Evolutionary conservation across 2,329 filamentous ascomycete species (phyloP).

Genomic region (Aspergillus ustus): DNA sequence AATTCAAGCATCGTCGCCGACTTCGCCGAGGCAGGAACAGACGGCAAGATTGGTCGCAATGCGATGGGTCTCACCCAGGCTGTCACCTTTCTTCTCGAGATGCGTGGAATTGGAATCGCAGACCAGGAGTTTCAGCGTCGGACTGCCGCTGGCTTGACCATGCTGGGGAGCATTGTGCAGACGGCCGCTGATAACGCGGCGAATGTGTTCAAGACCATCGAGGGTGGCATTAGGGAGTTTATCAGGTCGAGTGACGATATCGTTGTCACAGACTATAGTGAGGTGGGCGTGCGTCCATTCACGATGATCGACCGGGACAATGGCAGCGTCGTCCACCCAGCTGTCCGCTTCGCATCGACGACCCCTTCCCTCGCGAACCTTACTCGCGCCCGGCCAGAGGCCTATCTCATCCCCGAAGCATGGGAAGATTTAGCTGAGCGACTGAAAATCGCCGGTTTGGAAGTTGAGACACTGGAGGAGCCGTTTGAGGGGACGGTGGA

Average conservation of each 20-base stretch:
- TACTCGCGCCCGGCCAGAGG: constrained; percentile 11
- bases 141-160: constrained; percentile 7
- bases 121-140: constrained; percentile 14
- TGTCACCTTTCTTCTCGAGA: constrained; percentile 10
- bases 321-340: constrained; percentile 8
- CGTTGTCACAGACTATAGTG: constrained; percentile 8
- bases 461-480: constrained; percentile 8
- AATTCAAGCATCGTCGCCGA: constrained; percentile 1
- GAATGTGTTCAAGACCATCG: constrained; percentile 5
- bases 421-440: constrained; percentile 7
- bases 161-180: constrained; percentile 12
- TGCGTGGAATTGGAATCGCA: constrained; percentile 10
- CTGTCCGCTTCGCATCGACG: constrained; percentile 15
- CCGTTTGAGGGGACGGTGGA: constrained; percentile 8
- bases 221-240: constrained; percentile 7
- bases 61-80: constrained; percentile 15
- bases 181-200: constrained; percentile 8
- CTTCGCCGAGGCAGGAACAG: constrained; percentile 14
- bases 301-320: constrained; percentile 8
- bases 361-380: constrained; percentile 9
- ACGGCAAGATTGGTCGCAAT: constrained; percentile 11
- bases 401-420: constrained; percentile 11
- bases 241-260: neutral
- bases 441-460: neutral
- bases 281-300: neutral